Percentiles rank a stretch among this genome's conserved stretches.
Conservation (phyloP, 2,329 filamentous ascomycete species). For the Davidsoniella virescens region DNA sequence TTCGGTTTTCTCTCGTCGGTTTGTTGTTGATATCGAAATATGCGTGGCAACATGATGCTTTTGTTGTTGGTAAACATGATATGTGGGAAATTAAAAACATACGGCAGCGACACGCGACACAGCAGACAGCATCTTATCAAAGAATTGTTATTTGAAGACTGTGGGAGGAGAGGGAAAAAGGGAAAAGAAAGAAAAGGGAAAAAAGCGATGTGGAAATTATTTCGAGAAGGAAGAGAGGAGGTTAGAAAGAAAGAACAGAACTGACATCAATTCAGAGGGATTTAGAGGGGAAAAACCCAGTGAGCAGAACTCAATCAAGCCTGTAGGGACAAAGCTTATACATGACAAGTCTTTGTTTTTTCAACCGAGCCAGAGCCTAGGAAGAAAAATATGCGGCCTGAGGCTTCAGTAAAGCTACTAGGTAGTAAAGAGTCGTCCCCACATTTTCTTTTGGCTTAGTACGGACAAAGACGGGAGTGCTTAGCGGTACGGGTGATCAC, state of each 20-base stretch:
- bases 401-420: constrained; percentile 1
- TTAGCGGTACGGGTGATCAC: neutral
- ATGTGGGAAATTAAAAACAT: constrained; percentile 4
- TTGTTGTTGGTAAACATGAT: neutral
- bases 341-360: neutral
- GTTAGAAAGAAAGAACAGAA: neutral
- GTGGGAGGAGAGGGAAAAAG: neutral
- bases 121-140: constrained; percentile 9
- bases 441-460: neutral
- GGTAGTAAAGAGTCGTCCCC: neutral
- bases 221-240: neutral
- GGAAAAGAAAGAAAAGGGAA: neutral
- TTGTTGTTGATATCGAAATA: neutral
- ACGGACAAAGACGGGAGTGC: constrained; percentile 11
- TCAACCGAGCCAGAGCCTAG: neutral
- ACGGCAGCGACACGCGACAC: constrained; percentile 11
- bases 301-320: neutral
- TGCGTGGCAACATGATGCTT: neutral
- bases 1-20: too few relatives aligned
- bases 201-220: neutral
- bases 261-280: neutral
- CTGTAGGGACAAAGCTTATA: neutral
- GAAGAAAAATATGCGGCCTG: neutral
- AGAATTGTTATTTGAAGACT: neutral
- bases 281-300: neutral